Base-by-base conservation (phyloP, 1,284 basidiomycete species). In the Termitomyces sp. region DNA sequence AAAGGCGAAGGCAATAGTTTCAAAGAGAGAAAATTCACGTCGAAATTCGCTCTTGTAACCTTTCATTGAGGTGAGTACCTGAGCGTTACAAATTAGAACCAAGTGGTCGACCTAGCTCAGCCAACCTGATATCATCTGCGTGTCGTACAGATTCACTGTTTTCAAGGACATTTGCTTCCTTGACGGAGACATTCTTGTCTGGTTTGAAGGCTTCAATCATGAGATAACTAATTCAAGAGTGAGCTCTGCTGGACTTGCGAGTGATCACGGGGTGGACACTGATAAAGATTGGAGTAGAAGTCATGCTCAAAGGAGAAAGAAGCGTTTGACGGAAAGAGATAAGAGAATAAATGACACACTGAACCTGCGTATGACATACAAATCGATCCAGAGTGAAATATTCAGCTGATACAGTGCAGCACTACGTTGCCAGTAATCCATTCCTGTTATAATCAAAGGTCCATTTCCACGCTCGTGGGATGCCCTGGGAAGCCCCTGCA, bases 41-140 rank as follows among this genome's bases (percentile, higher is more conserved):
- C 74, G 83, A 68, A 90, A 90, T 67, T 88, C 86, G 64, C 80
- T 77, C 71, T 79, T 88, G 70, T 90, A 90, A 2, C 88, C 88
- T 57, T 34, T 12, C 2, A 19, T 30, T 8, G n/a, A 39, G 39
- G 5, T 44, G 10, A 49, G 36, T 19, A 8, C n/a, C n/a, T 30
- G 26, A 19, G n/a, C 2, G 24, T 13, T 28, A 49, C 4, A 12
- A 49, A 49, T 24, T 39, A 6, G 10, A 28, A 39, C 26, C 10
- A n/a, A 28, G n/a, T 39, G n/a, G n/a, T 24, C 13, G 26, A 49
- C 47, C 47, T 30, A 49, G 38, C 26, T 49, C 47, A 13, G 47
- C 47, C 34, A 49, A 39, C 17, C 8, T 49, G n/a, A 49, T 26
- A 39, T 49, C 47, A 19, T 49, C 47, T 38, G 47, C 47, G 7